Conservation (phyloP, 164 flowering plant genomes). For the Macadamia tetraphylla region DNA sequence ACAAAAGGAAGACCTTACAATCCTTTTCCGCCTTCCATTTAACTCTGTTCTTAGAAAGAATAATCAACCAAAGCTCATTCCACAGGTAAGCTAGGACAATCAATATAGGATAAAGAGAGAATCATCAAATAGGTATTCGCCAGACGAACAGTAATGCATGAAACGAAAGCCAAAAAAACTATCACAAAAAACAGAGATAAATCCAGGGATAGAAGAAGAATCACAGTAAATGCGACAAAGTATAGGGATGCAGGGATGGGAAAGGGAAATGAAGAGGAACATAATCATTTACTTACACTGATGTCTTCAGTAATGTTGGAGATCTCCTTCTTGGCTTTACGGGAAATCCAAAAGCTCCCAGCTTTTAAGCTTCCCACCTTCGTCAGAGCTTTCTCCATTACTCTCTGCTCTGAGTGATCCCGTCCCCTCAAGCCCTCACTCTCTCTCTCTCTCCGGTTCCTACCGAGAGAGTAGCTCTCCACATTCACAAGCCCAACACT, state of each 20-base stretch:
- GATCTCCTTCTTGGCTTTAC: slow-evolving; percentile 57
- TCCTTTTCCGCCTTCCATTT: neutral
- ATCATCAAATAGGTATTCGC: slow-evolving; percentile 2
- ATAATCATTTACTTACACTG: slow-evolving; percentile 28
- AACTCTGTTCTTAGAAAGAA: neutral
- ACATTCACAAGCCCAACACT: neutral
- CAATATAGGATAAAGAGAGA: neutral
- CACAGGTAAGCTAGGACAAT: neutral
- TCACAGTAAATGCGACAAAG: neutral
- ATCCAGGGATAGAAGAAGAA: no score
- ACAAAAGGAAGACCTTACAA: neutral
- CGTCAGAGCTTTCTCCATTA: slow-evolving; percentile 56
- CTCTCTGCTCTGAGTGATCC: neutral
- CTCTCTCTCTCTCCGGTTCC: neutral
- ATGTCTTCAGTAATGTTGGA: slow-evolving; percentile 47
- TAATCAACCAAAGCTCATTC: slow-evolving; percentile 9
- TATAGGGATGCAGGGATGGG: neutral
- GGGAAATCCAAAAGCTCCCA: slow-evolving; percentile 51
- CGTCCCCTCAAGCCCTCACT: neutral
- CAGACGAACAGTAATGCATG: slow-evolving; percentile 17
- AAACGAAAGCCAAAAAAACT: slow-evolving; percentile 1
- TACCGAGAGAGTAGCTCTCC: neutral
- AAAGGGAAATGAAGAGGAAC: neutral
- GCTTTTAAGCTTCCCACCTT: slow-evolving; percentile 51
- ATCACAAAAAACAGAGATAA: neutral